phyloP scores from a whole-genome alignment of 2,329 filamentous ascomycete species.

The Xylariaceae sp. region DNA sequence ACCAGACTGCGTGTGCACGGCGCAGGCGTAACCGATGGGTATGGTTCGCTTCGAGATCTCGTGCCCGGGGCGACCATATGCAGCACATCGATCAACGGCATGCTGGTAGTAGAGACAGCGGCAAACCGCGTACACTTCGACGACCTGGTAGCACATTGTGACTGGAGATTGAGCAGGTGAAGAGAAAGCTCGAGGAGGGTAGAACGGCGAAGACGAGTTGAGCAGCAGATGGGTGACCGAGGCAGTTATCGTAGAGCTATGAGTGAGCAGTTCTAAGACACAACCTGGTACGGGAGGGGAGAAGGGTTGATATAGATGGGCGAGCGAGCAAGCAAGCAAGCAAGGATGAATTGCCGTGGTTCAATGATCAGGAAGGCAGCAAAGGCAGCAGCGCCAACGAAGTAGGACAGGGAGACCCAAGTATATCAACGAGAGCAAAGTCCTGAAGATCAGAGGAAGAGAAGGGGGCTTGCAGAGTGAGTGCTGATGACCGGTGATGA shows the following conservation, averaged over 20 bases:
- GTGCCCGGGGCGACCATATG: conserved; percentile 70
- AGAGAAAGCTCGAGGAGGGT: conserved; percentile 13
- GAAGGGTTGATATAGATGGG: conserved; percentile 20
- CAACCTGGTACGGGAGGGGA: conserved; percentile 7
- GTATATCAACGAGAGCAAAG: conserved; percentile 22
- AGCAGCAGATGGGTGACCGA: background rate
- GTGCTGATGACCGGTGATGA: conserved; percentile 29
- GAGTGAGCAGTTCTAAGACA: background rate
- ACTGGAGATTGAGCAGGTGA: conserved; percentile 25
- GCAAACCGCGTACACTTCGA: conserved; percentile 83
- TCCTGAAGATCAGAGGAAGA: conserved; percentile 21
- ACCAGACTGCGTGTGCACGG: conserved; percentile 42
- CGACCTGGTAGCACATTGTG: conserved; percentile 77
- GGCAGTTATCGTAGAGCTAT: background rate
- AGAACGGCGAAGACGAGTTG: background rate
- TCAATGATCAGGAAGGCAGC: conserved; percentile 11
- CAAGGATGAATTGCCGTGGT: conserved; percentile 1
- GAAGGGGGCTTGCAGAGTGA: conserved; percentile 27
- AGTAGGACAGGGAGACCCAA: conserved; percentile 22
- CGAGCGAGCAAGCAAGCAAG: conserved; percentile 1
- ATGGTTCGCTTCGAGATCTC: conserved; percentile 67
- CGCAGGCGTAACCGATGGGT: conserved; percentile 76
- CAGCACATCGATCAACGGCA: conserved; percentile 73
- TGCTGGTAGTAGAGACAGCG: conserved; percentile 85
- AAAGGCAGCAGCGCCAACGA: conserved; percentile 23